Conservation (phyloP, 1,139 yeast genomes). For the Hyphopichia buzzinii region DNA sequence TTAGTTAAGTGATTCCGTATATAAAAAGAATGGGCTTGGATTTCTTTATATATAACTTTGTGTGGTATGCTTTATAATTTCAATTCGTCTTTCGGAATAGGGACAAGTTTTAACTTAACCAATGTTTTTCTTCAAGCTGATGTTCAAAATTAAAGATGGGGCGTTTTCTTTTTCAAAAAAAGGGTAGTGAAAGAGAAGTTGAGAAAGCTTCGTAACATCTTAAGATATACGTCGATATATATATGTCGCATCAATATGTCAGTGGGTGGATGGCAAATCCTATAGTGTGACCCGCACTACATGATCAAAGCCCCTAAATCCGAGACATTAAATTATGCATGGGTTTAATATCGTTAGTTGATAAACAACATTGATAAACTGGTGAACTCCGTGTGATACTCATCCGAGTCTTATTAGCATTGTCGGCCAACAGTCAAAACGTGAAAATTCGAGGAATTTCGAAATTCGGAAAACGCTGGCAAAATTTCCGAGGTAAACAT, state of each 20-base stretch:
- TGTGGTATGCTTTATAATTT: too few species aligned
- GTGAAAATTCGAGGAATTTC: not conserved
- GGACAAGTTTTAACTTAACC: not conserved
- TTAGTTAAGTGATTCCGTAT: too few species aligned
- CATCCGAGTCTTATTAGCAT: too few species aligned
- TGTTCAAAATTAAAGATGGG: not conserved
- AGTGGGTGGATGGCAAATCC: not conserved
- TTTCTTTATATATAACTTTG: not conserved
- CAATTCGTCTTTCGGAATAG: constrained; percentile 2
- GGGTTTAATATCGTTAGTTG: too few species aligned
- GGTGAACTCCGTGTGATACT: too few species aligned
- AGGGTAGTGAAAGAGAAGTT: not conserved
- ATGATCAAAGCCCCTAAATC: too few species aligned
- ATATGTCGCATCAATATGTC: not conserved
- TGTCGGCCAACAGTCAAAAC: too few species aligned
- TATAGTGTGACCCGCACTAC: not conserved
- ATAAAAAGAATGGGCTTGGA: constrained; percentile 1
- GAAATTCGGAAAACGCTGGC: not conserved
- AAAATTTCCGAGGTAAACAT: not conserved
- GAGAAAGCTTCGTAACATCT: not conserved
- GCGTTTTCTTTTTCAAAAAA: not conserved
- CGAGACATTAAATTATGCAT: too few species aligned
- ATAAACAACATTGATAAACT: too few species aligned
- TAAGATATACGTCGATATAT: not conserved
- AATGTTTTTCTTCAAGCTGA: not conserved